Base-by-base conservation (phyloP, 1,284 basidiomycete genomes). In the Ustilago lituana region DNA sequence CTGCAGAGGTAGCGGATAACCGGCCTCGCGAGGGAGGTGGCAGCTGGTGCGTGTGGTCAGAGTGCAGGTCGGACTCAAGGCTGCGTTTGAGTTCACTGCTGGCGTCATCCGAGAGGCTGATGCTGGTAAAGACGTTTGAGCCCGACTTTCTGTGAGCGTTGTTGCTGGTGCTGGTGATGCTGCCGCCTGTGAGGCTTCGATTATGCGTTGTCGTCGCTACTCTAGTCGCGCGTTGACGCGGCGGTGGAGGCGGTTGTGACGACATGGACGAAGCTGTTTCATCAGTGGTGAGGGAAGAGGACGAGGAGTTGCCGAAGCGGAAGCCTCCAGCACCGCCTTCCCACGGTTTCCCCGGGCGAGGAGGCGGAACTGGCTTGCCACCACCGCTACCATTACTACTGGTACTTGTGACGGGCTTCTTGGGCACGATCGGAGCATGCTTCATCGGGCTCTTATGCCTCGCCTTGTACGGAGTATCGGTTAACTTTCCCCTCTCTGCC, bases 111-210 rank as follows among this genome's bases (percentile, higher is more conserved):
- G 45, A 44, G 0, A 70, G 54, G 5, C 57, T 61, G 40, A 70
- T 70, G 37, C 49, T 54, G 22, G 61, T 70, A 29, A 70, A 70
- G 2, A 65, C 54, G 23, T 44, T 58, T 29, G 57, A 61, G n/a
- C 53, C 52, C 20, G 43, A 56, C 36, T 66, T 66, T 1, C 44
- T 20, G 27, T 66, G 63, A 12, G 51, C 12, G 27, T 6, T 15
- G 6, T 20, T 22, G 6, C 15, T 27, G 14, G 10, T 31, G 15
- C 41, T 19, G 19, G n/a, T 29, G 11, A 10, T 27, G 12, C 46
- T 47, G 27, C 26, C 37, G 11, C 38, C 32, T 1, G 44, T 54
- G 36, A 54, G 41, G 23, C 41, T 50, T 7, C 39, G 32, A 12
- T 37, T 29, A 17, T 36, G 27, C 11, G 19, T 32, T 19, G 39